Evolutionary conservation across 768 basidiomycete species (phyloP), one percentile per base, ranked within the genome.

Genomic region (Tephrocybe sp.): DNA sequence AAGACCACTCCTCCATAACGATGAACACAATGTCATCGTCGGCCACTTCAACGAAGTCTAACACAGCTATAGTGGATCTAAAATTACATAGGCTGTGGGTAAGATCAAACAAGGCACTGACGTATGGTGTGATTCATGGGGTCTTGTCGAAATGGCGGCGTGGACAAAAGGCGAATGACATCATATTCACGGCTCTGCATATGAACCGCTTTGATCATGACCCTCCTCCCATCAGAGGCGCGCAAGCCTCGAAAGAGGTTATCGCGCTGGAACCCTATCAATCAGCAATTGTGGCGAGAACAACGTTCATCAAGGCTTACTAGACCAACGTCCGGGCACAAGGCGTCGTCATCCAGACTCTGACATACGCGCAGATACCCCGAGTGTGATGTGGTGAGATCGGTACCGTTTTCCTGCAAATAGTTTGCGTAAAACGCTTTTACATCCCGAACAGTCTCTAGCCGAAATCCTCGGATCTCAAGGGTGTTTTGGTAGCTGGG

Each of bases 1-100:
- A 72, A 12, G 82, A 83, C 88, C 88, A 90, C 64, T 87, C 78
- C 60, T 89, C 88, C 86, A 88, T 88, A 21, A 89, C 80, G 48
- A 90, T 81, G 58, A 90, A 83, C 12, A 72, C 80, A 30, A 85
- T 60, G 42, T 69, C 62, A 50, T 86, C 83, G 9, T 69, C 59
- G 2, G 68, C 62, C 18, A 79, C 68, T 54, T 79, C 76, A 42
- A 90, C 76, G 16, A 86, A 63, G 58, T 83, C 84, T 24, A 86
- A 62, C 16, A 90, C 72, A 31, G 88, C 88, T 90, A 59, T 13
- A 27, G 8, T 21, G n/a, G 24, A 30, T 12, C 16, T 13, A 48
- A 52, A 52, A 49, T n/a, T n/a, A n/a, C n/a, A n/a, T 50, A 54
- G 42, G 30, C 52, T 30, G 42, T 48, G 41, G 30, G 46, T 25